Percentiles rank a stretch among this genome's conserved stretches.
Evolutionary conservation across 305 asterid species (phyloP).

Genomic region (Ajuga reptans): DNA sequence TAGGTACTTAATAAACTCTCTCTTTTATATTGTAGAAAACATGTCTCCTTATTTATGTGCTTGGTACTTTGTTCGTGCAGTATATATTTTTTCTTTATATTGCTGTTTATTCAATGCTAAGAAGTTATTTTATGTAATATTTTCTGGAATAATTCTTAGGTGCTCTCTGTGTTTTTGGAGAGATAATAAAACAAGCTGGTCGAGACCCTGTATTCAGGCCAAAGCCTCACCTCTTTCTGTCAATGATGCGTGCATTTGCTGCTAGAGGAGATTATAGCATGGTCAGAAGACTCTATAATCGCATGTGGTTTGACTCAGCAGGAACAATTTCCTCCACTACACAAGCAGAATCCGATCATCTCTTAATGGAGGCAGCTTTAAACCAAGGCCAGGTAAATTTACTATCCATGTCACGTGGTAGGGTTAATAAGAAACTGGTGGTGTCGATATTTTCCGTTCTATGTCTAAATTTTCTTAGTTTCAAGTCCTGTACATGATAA

Average conservation of each 20-base stretch:
- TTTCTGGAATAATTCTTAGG: constrained; percentile 31
- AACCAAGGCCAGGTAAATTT: constrained; percentile 52
- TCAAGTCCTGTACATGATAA: not conserved
- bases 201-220: constrained; percentile 41
- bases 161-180: constrained; percentile 64
- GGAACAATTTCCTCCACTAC: constrained; percentile 47
- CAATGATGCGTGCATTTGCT: constrained; percentile 69
- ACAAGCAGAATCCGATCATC: constrained; percentile 58
- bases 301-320: constrained; percentile 63
- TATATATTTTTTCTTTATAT: not conserved
- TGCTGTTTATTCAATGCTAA: constrained; percentile 17
- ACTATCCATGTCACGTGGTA: constrained; percentile 4
- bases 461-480: not conserved
- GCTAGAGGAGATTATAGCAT: constrained; percentile 47
- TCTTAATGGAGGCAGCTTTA: constrained; percentile 71
- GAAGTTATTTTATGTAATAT: constrained; percentile 20
- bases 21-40: not conserved
- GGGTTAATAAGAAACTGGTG: not conserved
- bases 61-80: not conserved
- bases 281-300: constrained; percentile 41
- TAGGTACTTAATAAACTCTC: not conserved
- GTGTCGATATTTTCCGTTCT: not conserved
- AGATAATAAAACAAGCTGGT: constrained; percentile 46
- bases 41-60: not conserved
- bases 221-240: constrained; percentile 64